Evolutionary conservation across 106 monocot species (phyloP), one percentile per base, ranked within the genome.

Genomic region (Allium fistulosum): DNA sequence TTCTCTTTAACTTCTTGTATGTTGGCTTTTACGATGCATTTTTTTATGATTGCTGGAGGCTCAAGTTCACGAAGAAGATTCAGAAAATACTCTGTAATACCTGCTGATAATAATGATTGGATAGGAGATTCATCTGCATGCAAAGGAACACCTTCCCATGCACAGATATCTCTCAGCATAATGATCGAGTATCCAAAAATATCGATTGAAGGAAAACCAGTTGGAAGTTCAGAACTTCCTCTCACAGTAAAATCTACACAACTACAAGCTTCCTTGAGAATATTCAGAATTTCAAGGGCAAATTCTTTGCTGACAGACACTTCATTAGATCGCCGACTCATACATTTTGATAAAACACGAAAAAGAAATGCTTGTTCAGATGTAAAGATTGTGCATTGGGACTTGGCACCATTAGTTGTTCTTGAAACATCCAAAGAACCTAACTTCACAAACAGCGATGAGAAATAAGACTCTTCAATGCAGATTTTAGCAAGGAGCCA

Each of bases 151-250:
- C 72, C 47, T 22, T 88, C 86, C 72, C 74, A 69, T 61, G 86
- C 88, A 75, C 88, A 86, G n/a, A 80, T 70, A 74, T 92, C 84
- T 77, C 81, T 91, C 57, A 96, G 61, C 59, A 96, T 81, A 10
- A 61, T 52, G 14, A 96, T 80, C 6, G 92, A 80, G 48, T 84
- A 96, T 3, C 96, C 96, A 59, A 96, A 76, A 10, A 80, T 69
- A 71, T 96, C 92, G 26, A 76, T 67, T 52, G 58, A 61, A 17
- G 88, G 83, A 47, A 52, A 72, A 27, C 82, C 81, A 10, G 92
- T 89, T 7, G 96, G 96, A 61, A 96, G 71, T 22, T 80, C 58
- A 67, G 84, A 76, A 12, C 57, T 66, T 0, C 71, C 77, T 66
- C 76, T 76, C 13, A 71, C 67, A 49, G 65, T 53, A 68, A 86